phyloP scores from a whole-genome alignment of 352 stramenopile genomes.

The Blastocystis sp. region DNA sequence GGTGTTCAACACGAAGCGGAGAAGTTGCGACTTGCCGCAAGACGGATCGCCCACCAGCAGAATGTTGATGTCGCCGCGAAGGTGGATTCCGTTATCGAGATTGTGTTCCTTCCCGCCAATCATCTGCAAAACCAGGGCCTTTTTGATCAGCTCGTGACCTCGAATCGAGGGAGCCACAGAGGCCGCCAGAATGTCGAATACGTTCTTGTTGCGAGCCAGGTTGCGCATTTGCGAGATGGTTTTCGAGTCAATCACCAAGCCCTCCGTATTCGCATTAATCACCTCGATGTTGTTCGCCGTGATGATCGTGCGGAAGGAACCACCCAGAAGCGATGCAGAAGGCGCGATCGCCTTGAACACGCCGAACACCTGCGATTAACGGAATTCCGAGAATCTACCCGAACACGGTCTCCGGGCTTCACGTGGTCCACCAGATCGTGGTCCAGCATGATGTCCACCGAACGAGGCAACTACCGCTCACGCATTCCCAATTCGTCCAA shows the following conservation, averaged over 20 bases:
- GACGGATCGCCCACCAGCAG: conserved; percentile 94
- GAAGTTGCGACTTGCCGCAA: conserved; percentile 95
- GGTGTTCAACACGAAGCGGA: conserved; percentile 92
- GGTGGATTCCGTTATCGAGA: conserved; percentile 94
- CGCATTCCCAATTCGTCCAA: neutral
- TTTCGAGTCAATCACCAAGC: conserved; percentile 83
- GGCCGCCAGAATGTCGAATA: conserved; percentile 85
- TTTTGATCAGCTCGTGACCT: conserved; percentile 95
- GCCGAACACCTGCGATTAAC: conserved; percentile 75
- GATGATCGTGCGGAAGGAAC: conserved; percentile 91
- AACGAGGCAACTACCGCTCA: conserved; percentile 81
- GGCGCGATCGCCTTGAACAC: conserved; percentile 40
- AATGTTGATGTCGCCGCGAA: conserved; percentile 98
- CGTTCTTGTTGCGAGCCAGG: conserved; percentile 80
- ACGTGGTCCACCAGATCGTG: conserved; percentile 96
- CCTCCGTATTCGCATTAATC: conserved; percentile 86
- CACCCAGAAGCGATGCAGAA: conserved; percentile 76
- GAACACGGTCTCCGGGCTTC: conserved; percentile 94
- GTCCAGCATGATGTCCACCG: conserved; percentile 93
- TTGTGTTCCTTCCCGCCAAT: conserved; percentile 89
- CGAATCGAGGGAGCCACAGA: conserved; percentile 95
- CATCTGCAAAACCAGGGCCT: conserved; percentile 82
- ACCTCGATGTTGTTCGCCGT: conserved; percentile 92
- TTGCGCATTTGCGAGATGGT: conserved; percentile 88
- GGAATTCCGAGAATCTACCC: conserved; percentile 28